phyloP scores from a whole-genome alignment of 2,329 filamentous ascomycete genomes.

The Colletotrichum theobromicola region DNA sequence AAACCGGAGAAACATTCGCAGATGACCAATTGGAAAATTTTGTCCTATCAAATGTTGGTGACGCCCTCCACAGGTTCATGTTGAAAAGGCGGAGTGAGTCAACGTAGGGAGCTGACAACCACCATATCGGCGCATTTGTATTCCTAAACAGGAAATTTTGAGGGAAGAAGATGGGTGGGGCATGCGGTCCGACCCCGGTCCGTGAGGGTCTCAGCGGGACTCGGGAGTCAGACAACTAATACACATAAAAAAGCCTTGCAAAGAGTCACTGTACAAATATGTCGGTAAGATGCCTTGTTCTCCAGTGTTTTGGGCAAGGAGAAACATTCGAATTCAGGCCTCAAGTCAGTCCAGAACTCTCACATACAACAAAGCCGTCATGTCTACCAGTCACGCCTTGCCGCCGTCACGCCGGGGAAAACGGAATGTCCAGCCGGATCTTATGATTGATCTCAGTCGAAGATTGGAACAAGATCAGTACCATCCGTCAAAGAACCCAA shows the following conservation, averaged over 20 bases:
- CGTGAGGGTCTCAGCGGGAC: neutral
- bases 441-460: neutral
- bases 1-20: neutral
- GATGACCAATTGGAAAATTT: neutral
- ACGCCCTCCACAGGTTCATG: neutral
- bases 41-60: neutral
- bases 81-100: neutral
- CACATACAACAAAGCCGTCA: neutral
- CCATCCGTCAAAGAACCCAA: neutral
- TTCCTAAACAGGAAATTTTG: slow-evolving; percentile 1
- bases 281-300: neutral
- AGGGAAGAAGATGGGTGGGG: neutral
- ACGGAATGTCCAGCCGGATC: neutral
- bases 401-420: neutral
- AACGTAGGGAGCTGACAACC: neutral
- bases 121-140: neutral
- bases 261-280: neutral
- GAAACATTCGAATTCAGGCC: neutral
- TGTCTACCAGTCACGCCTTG: neutral
- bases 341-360: neutral
- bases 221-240: neutral
- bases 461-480: neutral
- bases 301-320: neutral
- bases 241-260: neutral
- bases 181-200: neutral